Base-by-base conservation (phyloP, 1,284 basidiomycete genomes). In the Leccinum pachyderme region DNA sequence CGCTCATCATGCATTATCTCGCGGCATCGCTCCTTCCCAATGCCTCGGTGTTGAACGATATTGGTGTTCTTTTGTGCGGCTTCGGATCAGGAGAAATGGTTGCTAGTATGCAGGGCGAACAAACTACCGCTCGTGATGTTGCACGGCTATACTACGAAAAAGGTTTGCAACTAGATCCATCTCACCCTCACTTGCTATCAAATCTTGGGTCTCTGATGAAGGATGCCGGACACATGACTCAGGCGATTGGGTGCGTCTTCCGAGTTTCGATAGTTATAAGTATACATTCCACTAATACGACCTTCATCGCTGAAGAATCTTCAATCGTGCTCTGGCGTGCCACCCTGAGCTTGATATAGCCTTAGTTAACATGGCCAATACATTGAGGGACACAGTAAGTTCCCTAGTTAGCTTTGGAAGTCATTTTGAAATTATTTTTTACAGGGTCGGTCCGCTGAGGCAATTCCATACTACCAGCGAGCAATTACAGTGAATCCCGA, bases 311-410 rank as follows among this genome's bases (percentile, higher is more conserved):
- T 43, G 13, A 50, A 62, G 64, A 31, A 52, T 66, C 18, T 67
- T 61, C 49, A 61, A 59, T 49, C 58, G 76, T 53, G 83, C 83
- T 2, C 71, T 86, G 29, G 65, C 77, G 53, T 72, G 68, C 57
- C 81, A 84, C 47, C 83, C 84, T 3, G 77, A 79, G 60, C 81
- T 81, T 54, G 83, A 83, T 52, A 79, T 85, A 49, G 83, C 83
- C 0, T 71, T 85, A 9, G 81, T 82, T 18, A 84, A 86, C 57
- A 72, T 84, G 59, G 83, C 78, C n/a, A 85, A 83, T 63, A 80
- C 81, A 0, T 69, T 85, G 63, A 80, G 80, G 60, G 80, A 82
- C 56, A 68, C 68, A 57, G 81, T 80, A 41, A 51, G 73, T 56
- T 32, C 25, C 18, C 11, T 25, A 5, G 3, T 47, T 49, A 18